Percentiles rank a stretch among this genome's conserved stretches.
These are phyloP conservation scores for Suillus plorans DNA, from an alignment of 768 basidiomycete genomes.

Conservation along the genomic window DNA sequence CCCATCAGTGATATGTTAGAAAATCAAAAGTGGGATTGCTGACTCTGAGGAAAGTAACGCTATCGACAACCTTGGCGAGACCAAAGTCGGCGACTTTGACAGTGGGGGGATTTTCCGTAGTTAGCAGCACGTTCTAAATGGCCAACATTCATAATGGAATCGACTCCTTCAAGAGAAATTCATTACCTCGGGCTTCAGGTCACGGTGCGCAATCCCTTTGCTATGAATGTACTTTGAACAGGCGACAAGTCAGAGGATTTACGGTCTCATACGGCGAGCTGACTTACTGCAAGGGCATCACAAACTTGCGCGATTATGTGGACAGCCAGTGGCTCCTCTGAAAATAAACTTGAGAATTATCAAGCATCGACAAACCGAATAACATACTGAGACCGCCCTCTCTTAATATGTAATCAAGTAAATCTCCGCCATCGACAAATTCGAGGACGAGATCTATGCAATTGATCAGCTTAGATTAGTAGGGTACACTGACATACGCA, in stretches of 20 bases:
- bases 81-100: slow-evolving; percentile 97
- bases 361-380: background rate
- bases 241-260: slow-evolving; percentile 7
- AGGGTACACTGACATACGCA: slow-evolving; percentile 32
- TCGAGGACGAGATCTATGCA: slow-evolving; percentile 76
- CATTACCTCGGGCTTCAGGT: slow-evolving; percentile 82
- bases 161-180: slow-evolving; percentile 2
- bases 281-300: slow-evolving; percentile 65
- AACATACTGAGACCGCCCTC: slow-evolving; percentile 59
- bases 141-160: slow-evolving; percentile 1
- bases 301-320: slow-evolving; percentile 85
- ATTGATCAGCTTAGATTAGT: slow-evolving; percentile 23
- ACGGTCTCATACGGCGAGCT: background rate
- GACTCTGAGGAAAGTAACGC: slow-evolving; percentile 73
- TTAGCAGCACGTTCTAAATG: slow-evolving; percentile 78
- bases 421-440: slow-evolving; percentile 83
- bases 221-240: slow-evolving; percentile 59
- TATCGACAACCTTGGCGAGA: slow-evolving; percentile 88
- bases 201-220: slow-evolving; percentile 85
- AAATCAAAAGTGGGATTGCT: slow-evolving; percentile 19
- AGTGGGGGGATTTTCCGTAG: slow-evolving; percentile 59
- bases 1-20: slow-evolving; percentile 2
- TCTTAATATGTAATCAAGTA: slow-evolving; percentile 76
- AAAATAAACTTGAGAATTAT: slow-evolving; percentile 1
- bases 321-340: slow-evolving; percentile 54